Evolutionary conservation across 2,329 filamentous ascomycete genomes (phyloP).

Genomic region (Calcarisporium arbuscula): DNA sequence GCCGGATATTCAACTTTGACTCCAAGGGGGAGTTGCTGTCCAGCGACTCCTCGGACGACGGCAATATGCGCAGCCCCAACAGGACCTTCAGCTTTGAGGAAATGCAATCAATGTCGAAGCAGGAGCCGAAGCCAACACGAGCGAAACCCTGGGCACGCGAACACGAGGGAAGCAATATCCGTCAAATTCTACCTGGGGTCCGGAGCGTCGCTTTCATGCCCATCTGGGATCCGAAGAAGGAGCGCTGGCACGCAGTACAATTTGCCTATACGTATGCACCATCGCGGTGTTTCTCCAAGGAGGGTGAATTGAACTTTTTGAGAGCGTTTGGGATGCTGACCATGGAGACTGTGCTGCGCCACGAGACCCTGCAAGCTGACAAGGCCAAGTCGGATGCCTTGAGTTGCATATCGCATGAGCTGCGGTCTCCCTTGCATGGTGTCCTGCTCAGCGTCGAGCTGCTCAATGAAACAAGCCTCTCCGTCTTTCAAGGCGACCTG

Average conservation of each 20-base stretch:
- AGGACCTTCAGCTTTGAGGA: too few species aligned
- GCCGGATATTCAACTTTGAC: slow-evolving; percentile 40
- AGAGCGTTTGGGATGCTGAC: slow-evolving; percentile 46
- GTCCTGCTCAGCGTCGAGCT: slow-evolving; percentile 49
- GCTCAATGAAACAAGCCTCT: slow-evolving; percentile 43
- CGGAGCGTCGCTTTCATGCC: slow-evolving; percentile 42
- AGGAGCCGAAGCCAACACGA: too few species aligned
- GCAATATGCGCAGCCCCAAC: slow-evolving; percentile 4
- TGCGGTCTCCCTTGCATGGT: slow-evolving; percentile 55
- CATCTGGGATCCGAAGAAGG: slow-evolving; percentile 38
- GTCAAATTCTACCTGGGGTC: slow-evolving; percentile 32
- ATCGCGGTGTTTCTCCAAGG: slow-evolving; percentile 35
- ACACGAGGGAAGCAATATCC: slow-evolving; percentile 20
- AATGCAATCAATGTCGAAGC: background rate
- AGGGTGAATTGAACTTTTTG: slow-evolving; percentile 45
- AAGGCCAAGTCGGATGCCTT: slow-evolving; percentile 53
- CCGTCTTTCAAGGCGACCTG: slow-evolving; percentile 39
- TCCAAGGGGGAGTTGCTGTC: slow-evolving; percentile 27
- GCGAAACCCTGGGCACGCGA: slow-evolving; percentile 9
- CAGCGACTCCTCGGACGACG: slow-evolving; percentile 22
- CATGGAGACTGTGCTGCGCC: slow-evolving; percentile 48
- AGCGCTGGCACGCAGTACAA: slow-evolving; percentile 42
- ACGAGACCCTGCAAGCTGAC: slow-evolving; percentile 31
- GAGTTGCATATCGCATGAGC: slow-evolving; percentile 54
- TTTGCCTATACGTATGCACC: slow-evolving; percentile 42